Evolutionary conservation across 345 rosid species (phyloP).

Genomic region (Eucalyptus cloeziana): DNA sequence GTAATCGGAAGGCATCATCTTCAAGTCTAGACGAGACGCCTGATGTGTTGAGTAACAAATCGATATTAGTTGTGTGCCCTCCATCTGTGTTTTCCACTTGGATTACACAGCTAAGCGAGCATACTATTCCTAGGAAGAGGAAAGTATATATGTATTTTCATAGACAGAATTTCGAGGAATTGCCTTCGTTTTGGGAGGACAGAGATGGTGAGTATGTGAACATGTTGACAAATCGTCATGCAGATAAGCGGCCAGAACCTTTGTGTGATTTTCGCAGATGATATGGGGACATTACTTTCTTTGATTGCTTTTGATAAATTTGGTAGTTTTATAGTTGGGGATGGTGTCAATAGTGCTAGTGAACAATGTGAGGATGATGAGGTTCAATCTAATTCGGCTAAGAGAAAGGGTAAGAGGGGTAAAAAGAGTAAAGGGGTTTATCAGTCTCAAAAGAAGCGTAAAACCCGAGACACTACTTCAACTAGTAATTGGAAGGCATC

Average conservation of each 20-base stretch:
- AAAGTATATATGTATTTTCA: background rate
- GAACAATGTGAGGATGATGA: background rate
- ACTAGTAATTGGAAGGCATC: too few relatives aligned
- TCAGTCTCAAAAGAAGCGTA: too few relatives aligned
- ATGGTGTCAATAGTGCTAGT: background rate
- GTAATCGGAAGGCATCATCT: background rate
- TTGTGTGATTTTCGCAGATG: constrained; percentile 86
- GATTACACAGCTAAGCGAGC: constrained; percentile 69
- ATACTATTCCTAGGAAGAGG: constrained; percentile 39
- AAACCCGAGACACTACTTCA: too few relatives aligned
- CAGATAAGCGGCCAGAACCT: constrained; percentile 47
- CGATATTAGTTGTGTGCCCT: constrained; percentile 75
- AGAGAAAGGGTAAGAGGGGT: constrained; percentile 39
- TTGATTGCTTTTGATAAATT: constrained; percentile 66
- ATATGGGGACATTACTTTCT: constrained; percentile 86
- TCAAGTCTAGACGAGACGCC: background rate
- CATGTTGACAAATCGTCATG: constrained; percentile 52
- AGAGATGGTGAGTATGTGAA: constrained; percentile 47
- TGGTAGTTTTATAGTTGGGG: background rate
- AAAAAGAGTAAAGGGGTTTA: constrained; percentile 17
- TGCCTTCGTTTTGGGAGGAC: constrained; percentile 93
- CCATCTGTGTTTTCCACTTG: constrained; percentile 75
- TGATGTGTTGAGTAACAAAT: constrained; percentile 1
- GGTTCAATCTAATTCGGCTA: background rate
- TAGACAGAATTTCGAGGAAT: constrained; percentile 45